Base-by-base conservation (phyloP, 2,329 filamentous ascomycete species). In the Bipolaris zeicola region DNA sequence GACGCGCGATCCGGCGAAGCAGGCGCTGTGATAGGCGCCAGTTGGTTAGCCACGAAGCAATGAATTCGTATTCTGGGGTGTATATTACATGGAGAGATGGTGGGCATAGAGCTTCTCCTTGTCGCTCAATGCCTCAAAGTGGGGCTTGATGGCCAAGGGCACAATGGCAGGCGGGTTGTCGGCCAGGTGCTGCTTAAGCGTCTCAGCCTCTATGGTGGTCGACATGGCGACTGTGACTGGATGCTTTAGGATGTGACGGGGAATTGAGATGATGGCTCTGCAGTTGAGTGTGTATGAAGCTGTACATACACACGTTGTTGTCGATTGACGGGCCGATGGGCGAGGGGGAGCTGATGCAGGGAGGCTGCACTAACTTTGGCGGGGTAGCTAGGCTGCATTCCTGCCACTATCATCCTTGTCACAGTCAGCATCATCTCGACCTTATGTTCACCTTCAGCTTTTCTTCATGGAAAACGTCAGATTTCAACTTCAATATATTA, bases 101-200 rank as follows among this genome's bases (percentile, higher is more conserved):
- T 97, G 93, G 62, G 93, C 90, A 82, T 97, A 97, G 72, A 90
- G 88, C 81, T 94, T 92, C 80, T 96, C 87, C 73, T 89, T 82
- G 69, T 90, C 85, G 50, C 79, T 83, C 59, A 95, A 78, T 34
- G 87, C 86, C 52, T 94, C 89, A 69, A 98, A 99, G 78, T 98
- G 94, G 73, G 92, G 90, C 79, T 92, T 92, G 75, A 98, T 95
- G 75, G 92, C 89, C 47, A 99, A 85, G 45, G 89, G 87, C 57
- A 97, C 94, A 54, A 97, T 87, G 46, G 88, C 90, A 1, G 95
- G 95, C 43, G 95, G 95, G 62, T 89, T 88, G 77, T 99, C 95
- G 44, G 95, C 93, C 59, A 96, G 84, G 76, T 96, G 97, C 73
- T 96, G 89, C 75, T 80, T 79, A 39, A 81, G 74, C 6, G 74